Conservation (phyloP, 164 flowering plant genomes). For the Nelumbo lutea region DNA sequence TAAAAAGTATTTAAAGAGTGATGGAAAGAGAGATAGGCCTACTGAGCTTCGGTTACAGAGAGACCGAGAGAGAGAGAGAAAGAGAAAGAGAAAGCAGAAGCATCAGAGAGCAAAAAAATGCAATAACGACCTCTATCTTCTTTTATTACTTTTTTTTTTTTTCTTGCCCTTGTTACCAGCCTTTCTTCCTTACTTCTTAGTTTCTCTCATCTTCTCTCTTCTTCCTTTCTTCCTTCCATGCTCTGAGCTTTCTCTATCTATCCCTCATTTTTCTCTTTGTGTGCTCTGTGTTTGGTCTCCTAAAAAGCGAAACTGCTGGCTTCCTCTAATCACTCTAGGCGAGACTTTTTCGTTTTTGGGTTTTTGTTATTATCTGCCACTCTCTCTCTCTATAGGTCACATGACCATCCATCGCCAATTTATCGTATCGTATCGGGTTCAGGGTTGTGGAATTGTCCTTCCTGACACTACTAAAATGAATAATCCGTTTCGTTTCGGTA, state of each 20-base stretch:
- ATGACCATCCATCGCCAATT: not conserved
- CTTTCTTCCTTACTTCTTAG: not conserved
- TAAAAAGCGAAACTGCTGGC: not conserved
- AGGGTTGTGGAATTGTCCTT: not conserved
- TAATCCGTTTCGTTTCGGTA: not conserved
- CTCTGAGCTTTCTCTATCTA: no score
- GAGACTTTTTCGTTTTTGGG: not conserved
- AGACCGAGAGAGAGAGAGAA: no score
- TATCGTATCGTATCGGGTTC: not conserved
- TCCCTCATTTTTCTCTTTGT: not conserved
- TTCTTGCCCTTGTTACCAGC: not conserved
- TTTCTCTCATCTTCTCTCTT: not conserved
- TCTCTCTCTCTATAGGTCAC: not conserved
- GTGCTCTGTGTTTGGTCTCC: not conserved
- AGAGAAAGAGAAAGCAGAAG: not conserved
- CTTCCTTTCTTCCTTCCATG: not conserved
- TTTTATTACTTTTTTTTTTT: not conserved
- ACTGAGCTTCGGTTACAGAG: not conserved
- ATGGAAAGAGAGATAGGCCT: not conserved
- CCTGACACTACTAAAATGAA: not conserved
- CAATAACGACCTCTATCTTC: not conserved
- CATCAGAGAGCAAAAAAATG: not conserved
- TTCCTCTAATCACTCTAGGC: not conserved
- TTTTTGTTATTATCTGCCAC: not conserved
- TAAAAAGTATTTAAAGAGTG: not conserved